Base-by-base conservation (phyloP, 495 filamentous ascomycete genomes). In the Penicillium roqueforti region DNA sequence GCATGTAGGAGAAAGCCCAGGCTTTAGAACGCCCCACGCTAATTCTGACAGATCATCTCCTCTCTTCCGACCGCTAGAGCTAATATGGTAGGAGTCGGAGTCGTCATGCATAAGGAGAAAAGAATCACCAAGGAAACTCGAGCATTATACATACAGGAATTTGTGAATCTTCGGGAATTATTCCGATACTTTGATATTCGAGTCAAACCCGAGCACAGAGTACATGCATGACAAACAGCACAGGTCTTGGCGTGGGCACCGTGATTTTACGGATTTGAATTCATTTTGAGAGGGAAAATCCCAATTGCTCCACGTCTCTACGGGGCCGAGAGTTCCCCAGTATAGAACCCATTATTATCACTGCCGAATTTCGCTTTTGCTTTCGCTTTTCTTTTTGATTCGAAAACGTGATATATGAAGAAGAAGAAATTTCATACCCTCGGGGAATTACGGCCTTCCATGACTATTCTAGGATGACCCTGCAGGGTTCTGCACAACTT, bases 31-130 rank as follows among this genome's bases (percentile, higher is more conserved):
- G 18, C 37, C 42, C 28, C 51, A 51, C 42, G 47, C 47, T 51
- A 62, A 9, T 59, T 64, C 56, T 59, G 63, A 67, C 51, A 47
- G 53, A 58, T 64, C 61, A 62, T 45, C 51, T 57, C 42, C n/a
- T 25, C 47, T 14, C 42, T 38, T 38, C 13, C 52, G 42, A 63
- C 31, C 59, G 56, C 59, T 54, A 57, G 18, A 34, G 7, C 57
- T 55, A 9, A 58, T 37, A 18, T 28, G 32, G 53, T 20, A 62
- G 34, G 55, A 49, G 52, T 25, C 52, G 3, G 32, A 28, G 23
- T 13, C 23, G 6, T 32, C 10, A 34, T 18, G 29, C 14, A 23
- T 25, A n/a, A 26, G 40, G 13, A 16, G 18, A 22, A 25, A 10
- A 20, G 13, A 48, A 37, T 22, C 37, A 23, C 20, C 11, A 6